Percentiles rank a stretch among this genome's conserved stretches.
Conservation (phyloP, 1,284 basidiomycete genomes). For the Malassezia dermatis region DNA sequence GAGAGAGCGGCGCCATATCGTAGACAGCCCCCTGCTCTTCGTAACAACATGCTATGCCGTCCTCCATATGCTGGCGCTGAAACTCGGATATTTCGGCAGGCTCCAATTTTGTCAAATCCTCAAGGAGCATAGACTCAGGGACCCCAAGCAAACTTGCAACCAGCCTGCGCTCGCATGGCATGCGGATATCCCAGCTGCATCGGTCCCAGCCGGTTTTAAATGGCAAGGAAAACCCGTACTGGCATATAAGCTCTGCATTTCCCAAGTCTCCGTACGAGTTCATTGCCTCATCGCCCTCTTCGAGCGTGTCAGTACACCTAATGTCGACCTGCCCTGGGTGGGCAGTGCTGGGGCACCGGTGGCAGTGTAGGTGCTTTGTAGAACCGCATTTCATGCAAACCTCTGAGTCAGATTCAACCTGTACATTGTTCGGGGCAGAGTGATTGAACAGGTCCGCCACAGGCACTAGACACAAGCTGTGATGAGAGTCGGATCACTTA, state of each 20-base stretch:
- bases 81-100: background rate
- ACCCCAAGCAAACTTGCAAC: background rate
- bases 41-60: background rate
- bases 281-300: slow-evolving; percentile 19
- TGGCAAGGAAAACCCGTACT: slow-evolving; percentile 39
- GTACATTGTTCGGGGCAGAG: slow-evolving; percentile 23
- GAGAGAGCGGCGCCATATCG: slow-evolving; percentile 5
- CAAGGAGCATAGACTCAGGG: background rate
- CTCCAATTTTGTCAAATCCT: background rate
- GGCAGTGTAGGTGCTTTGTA: background rate
- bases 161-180: slow-evolving; percentile 14
- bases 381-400: slow-evolving; percentile 36
- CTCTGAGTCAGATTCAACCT: slow-evolving; percentile 38
- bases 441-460: slow-evolving; percentile 42
- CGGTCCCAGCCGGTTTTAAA: slow-evolving; percentile 33
- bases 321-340: slow-evolving; percentile 24
- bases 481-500: background rate
- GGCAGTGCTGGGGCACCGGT: background rate
- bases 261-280: slow-evolving; percentile 38
- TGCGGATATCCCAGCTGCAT: slow-evolving; percentile 19
- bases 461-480: slow-evolving; percentile 28
- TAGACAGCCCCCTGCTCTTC: background rate
- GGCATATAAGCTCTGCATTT: slow-evolving; percentile 30
- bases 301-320: slow-evolving; percentile 15
- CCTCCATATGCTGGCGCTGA: slow-evolving; percentile 1